phyloP scores from a whole-genome alignment of 1,284 basidiomycete genomes.

The Cystobasidium slooffiae region DNA sequence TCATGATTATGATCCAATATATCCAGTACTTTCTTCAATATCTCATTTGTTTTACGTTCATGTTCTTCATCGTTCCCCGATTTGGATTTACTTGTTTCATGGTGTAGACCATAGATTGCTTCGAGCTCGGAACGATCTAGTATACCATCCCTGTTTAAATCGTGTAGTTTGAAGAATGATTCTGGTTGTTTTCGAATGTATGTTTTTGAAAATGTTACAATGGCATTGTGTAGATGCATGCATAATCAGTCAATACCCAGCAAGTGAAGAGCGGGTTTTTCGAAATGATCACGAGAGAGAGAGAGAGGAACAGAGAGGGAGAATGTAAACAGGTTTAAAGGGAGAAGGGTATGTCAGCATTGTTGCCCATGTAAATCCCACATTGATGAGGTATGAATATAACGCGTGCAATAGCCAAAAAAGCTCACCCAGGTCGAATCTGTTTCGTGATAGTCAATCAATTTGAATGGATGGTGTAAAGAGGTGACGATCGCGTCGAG shows the following conservation, averaged over 20 bases:
- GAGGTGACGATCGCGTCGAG: too few relatives aligned
- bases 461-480: too few relatives aligned
- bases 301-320: too few relatives aligned
- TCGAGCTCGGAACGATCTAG: constrained; percentile 59
- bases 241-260: not conserved
- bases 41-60: constrained; percentile 78
- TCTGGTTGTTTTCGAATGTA: too few relatives aligned
- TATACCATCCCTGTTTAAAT: constrained; percentile 59
- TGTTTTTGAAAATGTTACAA: too few relatives aligned
- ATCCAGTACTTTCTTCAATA: constrained; percentile 76
- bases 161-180: constrained; percentile 54
- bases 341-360: too few relatives aligned
- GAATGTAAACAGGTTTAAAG: too few relatives aligned
- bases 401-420: not conserved
- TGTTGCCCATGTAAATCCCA: too few relatives aligned
- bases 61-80: constrained; percentile 79
- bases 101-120: constrained; percentile 77
- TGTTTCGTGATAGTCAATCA: not conserved
- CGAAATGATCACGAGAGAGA: too few relatives aligned
- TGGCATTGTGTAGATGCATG: constrained; percentile 1
- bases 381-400: too few relatives aligned
- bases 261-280: too few relatives aligned
- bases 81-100: constrained; percentile 85
- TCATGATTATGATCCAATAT: constrained; percentile 79
- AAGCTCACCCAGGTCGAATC: constrained; percentile 30